Evolutionary conservation across 768 basidiomycete species (phyloP), one percentile per base, ranked within the genome.

Genomic region (Pleurotus pulmonarius): DNA sequence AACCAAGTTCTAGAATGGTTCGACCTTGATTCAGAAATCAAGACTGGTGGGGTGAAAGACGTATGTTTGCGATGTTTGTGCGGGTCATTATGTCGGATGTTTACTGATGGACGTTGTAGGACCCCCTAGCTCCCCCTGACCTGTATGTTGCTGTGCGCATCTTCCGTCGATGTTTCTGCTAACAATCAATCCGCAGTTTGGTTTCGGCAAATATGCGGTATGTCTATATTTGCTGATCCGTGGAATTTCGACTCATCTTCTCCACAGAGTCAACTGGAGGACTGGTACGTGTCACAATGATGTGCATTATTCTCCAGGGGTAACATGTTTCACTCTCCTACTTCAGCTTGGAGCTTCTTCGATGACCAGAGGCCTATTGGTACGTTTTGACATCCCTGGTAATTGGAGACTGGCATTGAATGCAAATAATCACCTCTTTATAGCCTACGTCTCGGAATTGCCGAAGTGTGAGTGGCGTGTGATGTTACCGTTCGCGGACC

Each of bases 1-100:
- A 83, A 83, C 61, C 83, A 85, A 64, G 83, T 85, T 1, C 62
- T 85, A 16, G 83, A 85, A 62, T 85, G 83, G 83, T 60, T 66
- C 9, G 83, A 83, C 61, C 67, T 86, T 38, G 83, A 84, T 61
- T 75, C 78, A 7, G 83, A 85, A 65, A 78, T 85, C 59, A 83
- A 83, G 72, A 83, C 83, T 2, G 78, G 75, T 15, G 75, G 78
- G 55, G 63, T 84, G 60, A 73, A 83, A 68, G 71, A 69, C 40
- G 80, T 77, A 59, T 58, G 75, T 11, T 11, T 53, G 51, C 51
- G 51, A 53, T 25, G 51, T 41, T 46, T 37, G 20, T 56, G 26
- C 29, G 37, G 41, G 24, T 49, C 45, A 39, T 46, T 34, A 8
- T 34, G 29, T 34, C 29, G 29, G 29, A 34, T 34, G 16, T 49